Evolutionary conservation across 345 rosid genomes (phyloP), one percentile per base, ranked within the genome.

Genomic region (Clausena lansium): DNA sequence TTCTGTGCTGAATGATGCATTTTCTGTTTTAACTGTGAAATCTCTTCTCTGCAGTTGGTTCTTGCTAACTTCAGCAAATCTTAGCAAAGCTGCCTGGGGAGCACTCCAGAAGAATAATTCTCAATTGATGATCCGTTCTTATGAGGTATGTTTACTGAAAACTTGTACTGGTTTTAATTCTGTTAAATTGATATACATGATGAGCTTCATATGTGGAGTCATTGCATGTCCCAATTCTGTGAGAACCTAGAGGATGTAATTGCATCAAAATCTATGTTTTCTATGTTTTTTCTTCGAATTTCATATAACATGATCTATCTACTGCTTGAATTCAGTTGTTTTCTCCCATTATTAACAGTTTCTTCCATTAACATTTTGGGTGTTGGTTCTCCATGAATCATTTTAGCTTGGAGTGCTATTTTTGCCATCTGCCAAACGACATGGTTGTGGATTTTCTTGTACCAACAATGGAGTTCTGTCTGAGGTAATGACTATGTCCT

Each of bases 1-100:
- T n/a, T 33, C 67, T 19, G 30, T 47, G 66, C 60, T 28, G 6
- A 22, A 55, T 62, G 70, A 30, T 20, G 60, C 33, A 45, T 25
- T 74, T 73, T 17, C 39, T 5, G 25, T 47, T 25, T n/a, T 47
- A 41, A 75, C 55, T 74, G 41, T 67, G 38, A 54, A 71, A 19
- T 41, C 64, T 83, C 60, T 63, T 39, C 74, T 54, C 58, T 80
- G 52, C 88, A 91, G 98, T 70, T 96, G 98, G 98, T 87, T 96
- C 71, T 79, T 94, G 90, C 83, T 94, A 76, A 96, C 97, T 82
- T 96, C 98, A 24, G 79, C 98, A 70, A 94, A 96, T 80, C 99
- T 96, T 65, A 94, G 99, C 86, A 96, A 94, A 89, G 97, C 98
- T 67, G 97, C 99, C 20, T 94, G 98, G 99, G 99, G 98, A 77